Evolutionary conservation across 2,329 filamentous ascomycete species (phyloP), one percentile per base, ranked within the genome.

Genomic region (Pyrenophora graminea): DNA sequence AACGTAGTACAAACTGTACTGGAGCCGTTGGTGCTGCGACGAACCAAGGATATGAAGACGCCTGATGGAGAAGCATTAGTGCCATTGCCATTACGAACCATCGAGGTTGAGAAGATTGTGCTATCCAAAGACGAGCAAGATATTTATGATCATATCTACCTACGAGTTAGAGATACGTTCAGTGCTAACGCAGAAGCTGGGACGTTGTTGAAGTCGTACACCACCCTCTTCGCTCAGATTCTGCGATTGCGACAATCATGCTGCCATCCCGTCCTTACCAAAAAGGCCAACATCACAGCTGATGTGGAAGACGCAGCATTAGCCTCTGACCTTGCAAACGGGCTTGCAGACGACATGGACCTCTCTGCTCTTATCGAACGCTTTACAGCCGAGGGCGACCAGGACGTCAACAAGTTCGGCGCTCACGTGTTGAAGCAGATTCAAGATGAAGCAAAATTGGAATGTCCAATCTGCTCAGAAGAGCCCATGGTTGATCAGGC

Each of bases 31-130:
- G 94, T 99, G 7, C 85, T 99, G 73, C 85, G 94, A 38, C 84
- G 94, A 54, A 99, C 94, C 0, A 99, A 99, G 71, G 92, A 96
- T 56, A 99, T 99, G 94, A 96, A 91, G 74, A 97, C 91, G 0
- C 93, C 94, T 0, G 85, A 89, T 45, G 94, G 94, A 8, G 80
- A 89, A 66, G 84, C 86, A 6, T 72, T 99, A 3, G 93, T 99
- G 1, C 85, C 89, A 0, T 76, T 99, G 6, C 94, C 94, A 2
- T 82, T 86, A 1, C 90, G 91, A 62, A 86, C 84, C 0, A 82
- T 97, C 49, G 85, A 90, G n/a, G 88, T 99, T 45, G 89, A 97
- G 49, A 83, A 91, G 51, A 85, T 99, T 19, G 89, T 96, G 65
- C 80, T 99, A 8, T 93, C 91, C 0, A 80, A 90, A 61, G 80